Percentiles rank a stretch among this genome's conserved stretches.
Evolutionary conservation across 1,139 yeast genomes (phyloP).

Genomic region (Trichomonascaceae sp.): DNA sequence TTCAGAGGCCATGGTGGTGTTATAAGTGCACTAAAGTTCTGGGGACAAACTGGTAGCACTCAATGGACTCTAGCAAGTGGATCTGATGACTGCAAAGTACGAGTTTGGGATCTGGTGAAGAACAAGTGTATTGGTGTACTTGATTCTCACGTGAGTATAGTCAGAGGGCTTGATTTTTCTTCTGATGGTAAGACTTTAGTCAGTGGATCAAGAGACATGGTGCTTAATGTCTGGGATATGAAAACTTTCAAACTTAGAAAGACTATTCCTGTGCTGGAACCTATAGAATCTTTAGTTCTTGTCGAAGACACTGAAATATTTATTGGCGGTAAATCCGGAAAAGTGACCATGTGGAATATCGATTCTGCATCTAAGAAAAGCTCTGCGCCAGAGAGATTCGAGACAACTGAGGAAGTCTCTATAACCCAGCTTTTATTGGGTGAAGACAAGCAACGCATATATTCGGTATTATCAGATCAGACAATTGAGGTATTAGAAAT

Average conservation of each 20-base stretch:
- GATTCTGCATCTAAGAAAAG: conserved; percentile 10
- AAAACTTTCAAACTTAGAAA: conserved; percentile 45
- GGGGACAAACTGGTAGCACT: conserved; percentile 52
- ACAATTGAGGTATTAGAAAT: conserved; percentile 51
- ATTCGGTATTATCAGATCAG: conserved; percentile 71
- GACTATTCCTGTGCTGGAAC: conserved; percentile 69
- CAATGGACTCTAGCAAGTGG: conserved; percentile 83
- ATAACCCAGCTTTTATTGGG: conserved; percentile 39
- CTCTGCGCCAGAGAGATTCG: conserved; percentile 11
- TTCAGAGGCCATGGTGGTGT: conserved; percentile 95
- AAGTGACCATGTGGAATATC: conserved; percentile 56
- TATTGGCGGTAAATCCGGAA: conserved; percentile 79
- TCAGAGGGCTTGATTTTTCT: conserved; percentile 72
- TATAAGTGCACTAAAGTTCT: conserved; percentile 67
- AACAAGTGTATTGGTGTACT: conserved; percentile 58
- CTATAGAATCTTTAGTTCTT: conserved; percentile 79
- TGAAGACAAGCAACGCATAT: conserved; percentile 22
- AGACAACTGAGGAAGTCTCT: conserved; percentile 60
- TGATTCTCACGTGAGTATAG: conserved; percentile 77
- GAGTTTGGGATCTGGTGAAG: conserved; percentile 86
- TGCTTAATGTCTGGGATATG: conserved; percentile 56
- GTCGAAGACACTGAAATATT: conserved; percentile 36
- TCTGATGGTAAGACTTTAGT: conserved; percentile 50
- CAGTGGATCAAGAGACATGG: conserved; percentile 86
- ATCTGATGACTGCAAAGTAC: conserved; percentile 69